A percentile compares a stretch with the other conserved stretches of the same genome.
Conservation (phyloP, 2,329 filamentous ascomycete genomes). For the Leptographium radiaticola region DNA sequence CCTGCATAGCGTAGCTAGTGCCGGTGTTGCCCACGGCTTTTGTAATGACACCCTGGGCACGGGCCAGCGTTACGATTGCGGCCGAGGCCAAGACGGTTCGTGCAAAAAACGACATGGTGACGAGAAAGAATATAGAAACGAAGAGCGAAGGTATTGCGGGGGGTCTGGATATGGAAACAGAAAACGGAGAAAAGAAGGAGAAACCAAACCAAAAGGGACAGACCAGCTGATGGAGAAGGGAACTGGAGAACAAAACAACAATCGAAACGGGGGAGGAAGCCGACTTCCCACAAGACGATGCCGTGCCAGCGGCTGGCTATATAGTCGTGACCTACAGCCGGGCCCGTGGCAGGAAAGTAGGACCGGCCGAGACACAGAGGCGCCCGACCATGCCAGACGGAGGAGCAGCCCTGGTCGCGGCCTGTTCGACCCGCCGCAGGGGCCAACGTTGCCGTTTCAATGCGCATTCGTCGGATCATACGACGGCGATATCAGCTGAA, state of each 20-base stretch:
- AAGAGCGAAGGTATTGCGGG: no score
- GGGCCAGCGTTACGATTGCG: background rate
- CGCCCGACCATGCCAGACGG: no score
- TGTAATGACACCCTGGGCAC: background rate
- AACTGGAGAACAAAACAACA: background rate
- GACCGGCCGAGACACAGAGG: no score
- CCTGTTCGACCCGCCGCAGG: background rate
- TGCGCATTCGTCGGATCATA: background rate
- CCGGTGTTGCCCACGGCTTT: background rate
- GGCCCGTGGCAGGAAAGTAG: no score
- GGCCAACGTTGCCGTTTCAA: background rate
- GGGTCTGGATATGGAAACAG: background rate
- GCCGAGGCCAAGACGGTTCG: background rate
- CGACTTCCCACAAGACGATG: background rate
- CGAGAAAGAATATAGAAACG: background rate
- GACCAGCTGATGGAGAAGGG: background rate
- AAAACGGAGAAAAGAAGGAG: background rate
- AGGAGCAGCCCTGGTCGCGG: no score
- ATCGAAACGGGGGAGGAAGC: background rate
- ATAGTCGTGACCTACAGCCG: no score
- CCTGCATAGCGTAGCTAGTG: background rate
- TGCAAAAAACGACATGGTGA: background rate
- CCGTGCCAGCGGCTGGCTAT: no score
- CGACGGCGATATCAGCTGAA: background rate
- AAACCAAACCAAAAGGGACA: background rate